Conservation (phyloP, 140 eudicot species). For the Stevia rebaudiana region DNA sequence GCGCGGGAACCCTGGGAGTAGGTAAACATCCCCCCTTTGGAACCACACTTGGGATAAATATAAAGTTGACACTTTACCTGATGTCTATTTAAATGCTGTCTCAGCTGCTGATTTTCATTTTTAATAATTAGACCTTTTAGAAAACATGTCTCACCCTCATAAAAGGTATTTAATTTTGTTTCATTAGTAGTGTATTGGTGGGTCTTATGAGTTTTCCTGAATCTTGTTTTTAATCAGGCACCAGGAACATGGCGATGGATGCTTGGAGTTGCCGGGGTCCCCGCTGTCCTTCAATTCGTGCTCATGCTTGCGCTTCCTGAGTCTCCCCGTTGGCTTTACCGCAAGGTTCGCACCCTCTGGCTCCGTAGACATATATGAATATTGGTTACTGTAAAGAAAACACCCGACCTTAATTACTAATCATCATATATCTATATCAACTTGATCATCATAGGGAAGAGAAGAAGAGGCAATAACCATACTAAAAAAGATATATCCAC, state of each 20-base stretch:
- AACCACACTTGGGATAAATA: too few relatives aligned
- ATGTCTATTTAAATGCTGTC: too few relatives aligned
- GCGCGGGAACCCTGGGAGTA: too few relatives aligned
- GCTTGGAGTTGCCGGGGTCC: slow-evolving; percentile 55
- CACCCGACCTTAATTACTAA: background rate
- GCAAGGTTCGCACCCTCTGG: slow-evolving; percentile 27
- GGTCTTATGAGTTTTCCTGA: too few relatives aligned
- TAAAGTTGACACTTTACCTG: too few relatives aligned
- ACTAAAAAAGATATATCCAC: slow-evolving; percentile 39
- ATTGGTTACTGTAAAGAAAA: background rate
- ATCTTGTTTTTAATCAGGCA: slow-evolving; percentile 30
- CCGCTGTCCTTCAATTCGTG: slow-evolving; percentile 46
- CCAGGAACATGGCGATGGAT: slow-evolving; percentile 64
- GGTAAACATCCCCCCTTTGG: too few relatives aligned
- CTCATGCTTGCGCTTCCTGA: slow-evolving; percentile 58
- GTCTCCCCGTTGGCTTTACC: slow-evolving; percentile 67
- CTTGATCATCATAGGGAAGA: slow-evolving; percentile 33
- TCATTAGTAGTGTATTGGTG: too few relatives aligned
- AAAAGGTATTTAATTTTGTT: too few relatives aligned
- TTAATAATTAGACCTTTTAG: too few relatives aligned
- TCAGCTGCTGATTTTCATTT: too few relatives aligned
- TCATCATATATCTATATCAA: background rate
- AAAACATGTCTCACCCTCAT: too few relatives aligned
- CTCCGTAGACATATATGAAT: background rate
- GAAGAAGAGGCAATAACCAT: slow-evolving; percentile 46